Evolutionary conservation across 177 flowering plant species (phyloP).

Genomic region (Tripterygium wilfordii): DNA sequence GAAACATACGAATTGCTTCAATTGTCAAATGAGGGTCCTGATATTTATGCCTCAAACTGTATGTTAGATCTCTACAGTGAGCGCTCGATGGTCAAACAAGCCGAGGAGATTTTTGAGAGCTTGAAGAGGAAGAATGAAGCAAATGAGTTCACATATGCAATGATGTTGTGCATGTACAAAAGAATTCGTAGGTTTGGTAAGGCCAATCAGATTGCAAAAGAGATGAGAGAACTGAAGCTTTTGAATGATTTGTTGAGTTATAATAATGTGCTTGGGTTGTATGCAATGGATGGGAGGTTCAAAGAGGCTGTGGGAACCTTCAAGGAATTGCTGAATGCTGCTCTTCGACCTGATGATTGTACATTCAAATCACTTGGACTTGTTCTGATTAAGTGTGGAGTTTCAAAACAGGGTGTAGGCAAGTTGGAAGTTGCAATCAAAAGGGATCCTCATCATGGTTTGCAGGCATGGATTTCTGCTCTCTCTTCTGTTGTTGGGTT

Average conservation of each 20-base stretch:
- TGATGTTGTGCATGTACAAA: constrained; percentile 93
- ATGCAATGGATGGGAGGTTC: constrained; percentile 62
- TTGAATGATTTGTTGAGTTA: constrained; percentile 64
- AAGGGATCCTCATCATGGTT: constrained; percentile 44
- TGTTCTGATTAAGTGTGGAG: constrained; percentile 59
- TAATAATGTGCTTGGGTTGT: constrained; percentile 64
- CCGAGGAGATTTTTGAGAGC: constrained; percentile 61
- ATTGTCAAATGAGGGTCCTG: constrained; percentile 43
- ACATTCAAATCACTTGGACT: constrained; percentile 69
- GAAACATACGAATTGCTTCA: constrained; percentile 55
- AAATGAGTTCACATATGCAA: constrained; percentile 84
- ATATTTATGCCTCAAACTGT: constrained; percentile 77
- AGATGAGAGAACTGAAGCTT: constrained; percentile 67
- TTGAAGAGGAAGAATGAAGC: constrained; percentile 56
- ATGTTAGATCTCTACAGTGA: constrained; percentile 86
- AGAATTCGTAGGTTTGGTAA: constrained; percentile 51
- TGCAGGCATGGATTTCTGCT: constrained; percentile 51
- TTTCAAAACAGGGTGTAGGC: constrained; percentile 55
- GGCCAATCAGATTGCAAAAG: constrained; percentile 50
- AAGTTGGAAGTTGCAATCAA: constrained; percentile 52
- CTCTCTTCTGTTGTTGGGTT: constrained; percentile 35
- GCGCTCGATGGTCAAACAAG: constrained; percentile 57
- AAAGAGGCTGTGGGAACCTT: constrained; percentile 64
- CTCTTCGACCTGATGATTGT: constrained; percentile 62
- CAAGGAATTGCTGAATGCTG: constrained; percentile 49